These are phyloP conservation scores for Dendrobium catenatum DNA, from an alignment of 106 monocot species.

Conservation along the genomic window DNA sequence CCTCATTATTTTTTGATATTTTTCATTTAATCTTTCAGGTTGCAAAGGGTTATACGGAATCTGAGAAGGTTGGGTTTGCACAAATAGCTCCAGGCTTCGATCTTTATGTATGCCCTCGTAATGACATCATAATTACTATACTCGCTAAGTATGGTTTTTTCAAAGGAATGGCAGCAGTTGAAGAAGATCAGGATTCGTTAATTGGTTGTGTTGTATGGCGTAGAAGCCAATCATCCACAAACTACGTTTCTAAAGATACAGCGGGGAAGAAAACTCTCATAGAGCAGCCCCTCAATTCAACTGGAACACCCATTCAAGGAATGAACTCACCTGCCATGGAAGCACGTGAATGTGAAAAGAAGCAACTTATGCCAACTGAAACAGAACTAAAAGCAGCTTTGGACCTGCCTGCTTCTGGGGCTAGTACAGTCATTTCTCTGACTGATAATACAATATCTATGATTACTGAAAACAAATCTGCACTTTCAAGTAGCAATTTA, in stretches of 20 bases:
- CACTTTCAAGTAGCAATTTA: background rate
- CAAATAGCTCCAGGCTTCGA: constrained; percentile 45
- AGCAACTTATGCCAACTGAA: background rate
- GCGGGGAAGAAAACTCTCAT: constrained; percentile 15
- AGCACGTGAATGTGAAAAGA: background rate
- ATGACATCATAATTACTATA: constrained; percentile 71
- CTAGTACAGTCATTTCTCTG: background rate
- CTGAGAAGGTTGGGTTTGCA: constrained; percentile 63
- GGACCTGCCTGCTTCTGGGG: background rate
- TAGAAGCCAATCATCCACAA: constrained; percentile 26
- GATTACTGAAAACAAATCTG: constrained; percentile 8
- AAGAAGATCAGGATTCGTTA: constrained; percentile 64
- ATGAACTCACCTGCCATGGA: constrained; percentile 19
- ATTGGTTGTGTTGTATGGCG: constrained; percentile 81
- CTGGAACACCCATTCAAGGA: background rate
- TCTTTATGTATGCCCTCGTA: constrained; percentile 77
- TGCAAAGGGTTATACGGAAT: constrained; percentile 43
- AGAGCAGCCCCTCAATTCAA: constrained; percentile 5
- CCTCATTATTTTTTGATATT: background rate
- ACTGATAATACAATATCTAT: background rate
- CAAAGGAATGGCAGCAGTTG: constrained; percentile 60
- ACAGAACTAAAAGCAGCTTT: background rate
- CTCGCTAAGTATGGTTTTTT: constrained; percentile 79
- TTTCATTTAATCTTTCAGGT: constrained; percentile 26
- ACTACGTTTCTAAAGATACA: constrained; percentile 7